These are phyloP conservation scores for Nemania serpens DNA, from an alignment of 2,329 filamentous ascomycete genomes.

Conservation along the genomic window DNA sequence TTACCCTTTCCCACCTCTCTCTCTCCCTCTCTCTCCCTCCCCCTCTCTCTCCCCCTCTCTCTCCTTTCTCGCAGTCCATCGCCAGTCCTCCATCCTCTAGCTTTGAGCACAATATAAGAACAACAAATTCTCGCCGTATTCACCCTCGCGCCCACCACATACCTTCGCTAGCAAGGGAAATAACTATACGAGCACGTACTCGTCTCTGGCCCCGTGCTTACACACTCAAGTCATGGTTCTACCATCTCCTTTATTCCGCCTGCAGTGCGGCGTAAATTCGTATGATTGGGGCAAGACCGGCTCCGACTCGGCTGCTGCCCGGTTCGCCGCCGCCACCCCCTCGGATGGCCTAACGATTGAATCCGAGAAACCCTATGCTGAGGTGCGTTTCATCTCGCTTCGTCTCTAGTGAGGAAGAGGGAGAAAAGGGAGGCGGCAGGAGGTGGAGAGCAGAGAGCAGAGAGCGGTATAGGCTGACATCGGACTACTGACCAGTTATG, in stretches of 20 bases:
- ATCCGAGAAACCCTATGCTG: conserved; percentile 89
- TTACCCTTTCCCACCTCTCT: neutral
- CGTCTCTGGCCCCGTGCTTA: neutral
- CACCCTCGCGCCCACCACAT: too few relatives aligned
- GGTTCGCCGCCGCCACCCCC: conserved; percentile 84
- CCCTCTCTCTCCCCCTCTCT: neutral
- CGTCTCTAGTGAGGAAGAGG: neutral
- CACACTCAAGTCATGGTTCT: conserved; percentile 44
- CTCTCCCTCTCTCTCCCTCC: neutral
- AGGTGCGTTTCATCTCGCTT: conserved; percentile 59
- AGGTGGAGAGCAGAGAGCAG: neutral
- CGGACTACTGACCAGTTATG: conserved; percentile 67
- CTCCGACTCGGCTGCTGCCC: conserved; percentile 82
- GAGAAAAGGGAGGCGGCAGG: neutral
- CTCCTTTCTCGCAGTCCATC: too few relatives aligned
- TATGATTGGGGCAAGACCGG: conserved; percentile 99
- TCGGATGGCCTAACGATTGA: conserved; percentile 76
- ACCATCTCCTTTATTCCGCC: conserved; percentile 81
- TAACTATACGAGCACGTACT: too few relatives aligned
- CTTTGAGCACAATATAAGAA: too few relatives aligned
- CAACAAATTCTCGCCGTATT: too few relatives aligned
- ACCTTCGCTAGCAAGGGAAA: neutral
- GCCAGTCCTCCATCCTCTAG: neutral
- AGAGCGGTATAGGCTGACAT: conserved; percentile 10
- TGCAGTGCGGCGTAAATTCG: conserved; percentile 93